Conservation (phyloP, 1,284 basidiomycete genomes). For the Boletellus deceptivus region DNA sequence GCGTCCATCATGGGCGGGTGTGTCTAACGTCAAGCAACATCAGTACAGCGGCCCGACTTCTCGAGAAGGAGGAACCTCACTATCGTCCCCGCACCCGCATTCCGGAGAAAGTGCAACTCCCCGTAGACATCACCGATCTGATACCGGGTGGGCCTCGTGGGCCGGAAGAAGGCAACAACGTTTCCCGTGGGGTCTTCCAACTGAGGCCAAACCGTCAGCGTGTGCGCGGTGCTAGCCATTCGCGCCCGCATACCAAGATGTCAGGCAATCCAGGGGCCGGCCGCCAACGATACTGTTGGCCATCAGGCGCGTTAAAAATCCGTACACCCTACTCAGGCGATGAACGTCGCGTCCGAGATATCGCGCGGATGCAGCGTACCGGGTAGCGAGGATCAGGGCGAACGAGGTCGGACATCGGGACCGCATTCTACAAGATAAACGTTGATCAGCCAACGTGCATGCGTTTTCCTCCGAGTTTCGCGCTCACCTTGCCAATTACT, state of each 20-base stretch:
- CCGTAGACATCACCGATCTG: constrained; percentile 81
- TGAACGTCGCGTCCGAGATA: constrained; percentile 14
- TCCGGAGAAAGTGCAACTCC: constrained; percentile 76
- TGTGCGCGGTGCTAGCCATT: constrained; percentile 18
- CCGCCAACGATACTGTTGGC: constrained; percentile 73
- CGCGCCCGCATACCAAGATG: constrained; percentile 51
- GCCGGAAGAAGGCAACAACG: constrained; percentile 75
- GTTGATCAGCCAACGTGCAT: constrained; percentile 22
- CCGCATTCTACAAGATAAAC: constrained; percentile 50
- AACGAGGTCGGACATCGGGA: constrained; percentile 78
- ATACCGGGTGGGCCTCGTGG: constrained; percentile 70
- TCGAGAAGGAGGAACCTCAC: constrained; percentile 39
- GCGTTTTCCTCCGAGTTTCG: constrained; percentile 1
- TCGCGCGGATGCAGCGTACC: constrained; percentile 40
- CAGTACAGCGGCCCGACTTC: constrained; percentile 3
- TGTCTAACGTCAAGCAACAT: constrained; percentile 47
- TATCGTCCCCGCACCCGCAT: constrained; percentile 74
- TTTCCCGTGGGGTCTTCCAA: constrained; percentile 66
- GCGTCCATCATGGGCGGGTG: constrained; percentile 86
- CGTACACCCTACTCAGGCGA: constrained; percentile 51
- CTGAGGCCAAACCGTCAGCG: constrained; percentile 38
- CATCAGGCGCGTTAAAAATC: constrained; percentile 77
- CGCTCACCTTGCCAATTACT: constrained; percentile 72
- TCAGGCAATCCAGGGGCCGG: constrained; percentile 58
- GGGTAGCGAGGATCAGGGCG: constrained; percentile 58